Conservation (phyloP, 2,329 filamentous ascomycete species). For the Aspergillus oerlinghausenensis region DNA sequence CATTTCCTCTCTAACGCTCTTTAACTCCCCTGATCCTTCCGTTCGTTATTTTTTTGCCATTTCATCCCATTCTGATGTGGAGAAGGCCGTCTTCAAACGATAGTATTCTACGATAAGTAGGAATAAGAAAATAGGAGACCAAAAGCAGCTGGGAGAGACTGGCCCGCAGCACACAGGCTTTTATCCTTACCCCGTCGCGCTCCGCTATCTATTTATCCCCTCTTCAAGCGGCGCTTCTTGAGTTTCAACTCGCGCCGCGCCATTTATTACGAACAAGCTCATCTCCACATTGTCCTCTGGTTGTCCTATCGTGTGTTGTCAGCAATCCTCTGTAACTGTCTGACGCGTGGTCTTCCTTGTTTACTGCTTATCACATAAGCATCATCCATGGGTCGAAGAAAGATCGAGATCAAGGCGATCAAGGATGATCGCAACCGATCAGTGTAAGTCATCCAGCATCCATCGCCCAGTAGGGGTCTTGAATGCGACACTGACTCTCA, state of each 20-base stretch:
- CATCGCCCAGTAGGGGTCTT: background rate
- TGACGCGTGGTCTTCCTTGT: conserved; percentile 7
- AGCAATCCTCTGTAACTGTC: conserved; percentile 5
- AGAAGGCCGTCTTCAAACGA: background rate
- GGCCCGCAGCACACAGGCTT: conserved; percentile 3
- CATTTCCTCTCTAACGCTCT: background rate
- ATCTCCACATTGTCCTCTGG: conserved; percentile 2
- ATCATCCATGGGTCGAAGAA: conserved; percentile 80
- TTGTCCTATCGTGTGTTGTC: conserved; percentile 7
- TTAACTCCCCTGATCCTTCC: background rate
- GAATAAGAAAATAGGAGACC: background rate
- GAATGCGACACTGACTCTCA: conserved; percentile 2
- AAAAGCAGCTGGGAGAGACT: background rate
- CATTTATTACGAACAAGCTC: conserved; percentile 4
- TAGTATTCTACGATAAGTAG: background rate
- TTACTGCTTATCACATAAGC: conserved; percentile 3
- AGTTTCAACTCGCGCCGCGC: conserved; percentile 10
- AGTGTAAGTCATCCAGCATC: conserved; percentile 63
- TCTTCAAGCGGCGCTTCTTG: conserved; percentile 6
- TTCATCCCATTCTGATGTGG: background rate
- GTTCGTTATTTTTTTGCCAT: background rate
- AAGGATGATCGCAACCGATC: conserved; percentile 97
- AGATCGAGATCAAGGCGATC: conserved; percentile 99
- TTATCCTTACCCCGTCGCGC: conserved; percentile 7
- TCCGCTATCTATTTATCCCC: conserved; percentile 5